Evolutionary conservation across 805 yeast genomes (phyloP), one percentile per base, ranked within the genome.

Genomic region (Kodamaea neixiangensis): DNA sequence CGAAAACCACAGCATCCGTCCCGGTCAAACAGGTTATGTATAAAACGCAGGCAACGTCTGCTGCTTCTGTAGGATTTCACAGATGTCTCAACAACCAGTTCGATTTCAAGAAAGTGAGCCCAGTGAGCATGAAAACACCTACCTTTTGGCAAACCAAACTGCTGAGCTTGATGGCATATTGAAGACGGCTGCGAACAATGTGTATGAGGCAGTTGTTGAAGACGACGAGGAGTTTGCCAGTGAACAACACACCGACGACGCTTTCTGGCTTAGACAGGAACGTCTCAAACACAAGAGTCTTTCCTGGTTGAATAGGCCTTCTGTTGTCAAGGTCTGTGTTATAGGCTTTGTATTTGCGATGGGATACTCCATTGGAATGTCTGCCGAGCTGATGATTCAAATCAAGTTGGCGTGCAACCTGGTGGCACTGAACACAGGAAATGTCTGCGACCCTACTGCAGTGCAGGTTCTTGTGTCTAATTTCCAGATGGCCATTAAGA

Each of bases 241-340:
- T 46, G 70, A 66, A 9, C 63, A 59, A 13, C 50, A 54, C 25
- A 71, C 71, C 44, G 78, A 73, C 39, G 83, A 79, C 49, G 69
- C 72, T 6, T 63, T 76, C 6, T 76, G 84, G 77, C 61, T 80
- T 13, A 60, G 78, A 14, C 44, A 43, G 17, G 51, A 78, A 47
- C 68, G 84, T 42, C 21, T 31, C 3, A 38, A 44, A 9, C 44
- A 44, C 22, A 48, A 48, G 44, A 35, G 58, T 2, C 64, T 69
- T 34, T 80, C 81, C 58, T 85, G 89, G 87, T 66, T 77, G 49
- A 71, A 69, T 22, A 69, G 86, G 41, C 92, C 92, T 0, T 77
- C 86, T 2, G 66, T 82, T 5, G 56, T 67, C n/a, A 71, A 81
- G 68, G 61, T 85, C 9, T 73, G 83, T 20, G 31, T 70, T 1